Percentiles rank a stretch among this genome's conserved stretches.
Evolutionary conservation across 1,139 yeast genomes (phyloP).

Genomic region (Geotrichum reessii): DNA sequence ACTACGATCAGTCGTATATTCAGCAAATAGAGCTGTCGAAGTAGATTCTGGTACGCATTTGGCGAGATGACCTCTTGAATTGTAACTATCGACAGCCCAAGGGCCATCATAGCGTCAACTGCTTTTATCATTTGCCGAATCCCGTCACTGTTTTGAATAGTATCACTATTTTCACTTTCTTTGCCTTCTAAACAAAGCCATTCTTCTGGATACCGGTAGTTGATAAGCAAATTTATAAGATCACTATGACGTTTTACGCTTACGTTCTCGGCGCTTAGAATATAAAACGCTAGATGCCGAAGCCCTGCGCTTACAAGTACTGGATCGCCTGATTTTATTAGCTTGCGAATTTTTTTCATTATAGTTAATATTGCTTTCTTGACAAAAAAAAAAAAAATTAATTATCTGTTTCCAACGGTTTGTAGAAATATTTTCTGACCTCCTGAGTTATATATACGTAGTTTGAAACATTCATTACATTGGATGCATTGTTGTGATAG

Average conservation of each 20-base stretch:
- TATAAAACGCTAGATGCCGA: background rate
- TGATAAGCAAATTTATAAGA: background rate
- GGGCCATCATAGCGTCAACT: background rate
- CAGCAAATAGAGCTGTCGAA: background rate
- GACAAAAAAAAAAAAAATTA: too few species aligned
- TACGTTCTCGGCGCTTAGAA: background rate
- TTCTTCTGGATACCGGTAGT: background rate
- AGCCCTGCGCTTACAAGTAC: background rate
- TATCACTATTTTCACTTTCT: background rate
- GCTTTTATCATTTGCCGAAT: background rate
- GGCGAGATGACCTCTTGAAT: background rate
- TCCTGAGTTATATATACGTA: too few species aligned
- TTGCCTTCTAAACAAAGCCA: background rate
- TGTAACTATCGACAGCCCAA: background rate
- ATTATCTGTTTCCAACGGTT: too few species aligned
- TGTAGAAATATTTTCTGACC: too few species aligned
- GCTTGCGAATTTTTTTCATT: background rate
- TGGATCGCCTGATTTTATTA: background rate
- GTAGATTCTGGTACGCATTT: background rate
- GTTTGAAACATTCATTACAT: too few species aligned
- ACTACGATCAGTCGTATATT: background rate
- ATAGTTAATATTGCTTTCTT: background rate
- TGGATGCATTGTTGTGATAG: background rate
- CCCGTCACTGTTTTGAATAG: background rate
- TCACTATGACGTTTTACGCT: background rate